Percentiles rank a stretch among this genome's conserved stretches.
Conservation (phyloP, 345 rosid species). For the Lumnitzera littorea region DNA sequence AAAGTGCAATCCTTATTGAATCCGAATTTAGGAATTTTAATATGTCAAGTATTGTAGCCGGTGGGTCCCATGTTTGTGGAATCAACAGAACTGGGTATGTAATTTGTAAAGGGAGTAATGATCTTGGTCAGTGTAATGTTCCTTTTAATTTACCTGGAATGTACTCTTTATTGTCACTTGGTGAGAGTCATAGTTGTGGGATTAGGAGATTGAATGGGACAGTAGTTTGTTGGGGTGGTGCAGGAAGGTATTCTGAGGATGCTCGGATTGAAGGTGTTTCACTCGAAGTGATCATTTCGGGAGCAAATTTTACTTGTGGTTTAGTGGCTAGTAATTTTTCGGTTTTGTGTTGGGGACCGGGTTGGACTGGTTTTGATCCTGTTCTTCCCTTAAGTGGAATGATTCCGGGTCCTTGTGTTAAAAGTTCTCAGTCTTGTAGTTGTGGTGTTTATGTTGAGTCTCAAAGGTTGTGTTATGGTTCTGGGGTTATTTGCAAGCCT, state of each 20-base stretch:
- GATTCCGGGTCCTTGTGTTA: conserved; percentile 71
- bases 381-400: conserved; percentile 32
- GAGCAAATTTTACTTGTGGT: conserved; percentile 67
- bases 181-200: conserved; percentile 59
- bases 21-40: conserved; percentile 12
- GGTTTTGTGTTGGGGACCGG: conserved; percentile 66
- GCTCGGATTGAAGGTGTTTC: conserved; percentile 20
- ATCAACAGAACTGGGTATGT: conserved; percentile 26
- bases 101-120: conserved; percentile 29
- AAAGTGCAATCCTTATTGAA: conserved; percentile 11
- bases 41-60: conserved; percentile 21
- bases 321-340: conserved; percentile 35
- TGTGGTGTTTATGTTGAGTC: conserved; percentile 48
- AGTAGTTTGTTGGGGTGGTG: conserved; percentile 78
- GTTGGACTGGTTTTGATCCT: conserved; percentile 26
- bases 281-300: conserved; percentile 65
- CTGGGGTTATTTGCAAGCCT: conserved; percentile 44
- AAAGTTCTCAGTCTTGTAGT: conserved; percentile 15
- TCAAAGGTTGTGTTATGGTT: conserved; percentile 39
- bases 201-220: conserved; percentile 29
- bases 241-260: conserved; percentile 23
- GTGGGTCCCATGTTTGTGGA: conserved; percentile 32
- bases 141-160: conserved; percentile 21
- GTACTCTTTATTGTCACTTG: conserved; percentile 51
- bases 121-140: conserved; percentile 24